phyloP scores from a whole-genome alignment of 495 filamentous ascomycete species.

The Cercophora newfieldiana region DNA sequence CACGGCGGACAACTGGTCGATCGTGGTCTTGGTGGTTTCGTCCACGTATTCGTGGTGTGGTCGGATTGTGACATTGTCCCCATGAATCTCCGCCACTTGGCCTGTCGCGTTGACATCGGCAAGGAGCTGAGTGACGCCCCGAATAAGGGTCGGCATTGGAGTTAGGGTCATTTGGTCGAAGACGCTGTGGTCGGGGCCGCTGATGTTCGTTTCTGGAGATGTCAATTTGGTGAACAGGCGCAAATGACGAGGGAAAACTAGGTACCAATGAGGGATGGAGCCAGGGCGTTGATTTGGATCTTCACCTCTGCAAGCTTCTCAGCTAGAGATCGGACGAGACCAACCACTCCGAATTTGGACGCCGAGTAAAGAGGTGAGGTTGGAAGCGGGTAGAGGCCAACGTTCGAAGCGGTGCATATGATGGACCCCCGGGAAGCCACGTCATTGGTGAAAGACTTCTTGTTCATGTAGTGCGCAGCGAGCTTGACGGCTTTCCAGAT shows the following conservation, averaged over 20 bases:
- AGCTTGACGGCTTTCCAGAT: conserved; percentile 47
- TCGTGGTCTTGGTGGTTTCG: conserved; percentile 40
- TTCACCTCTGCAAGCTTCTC: conserved; percentile 37
- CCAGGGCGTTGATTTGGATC: conserved; percentile 56
- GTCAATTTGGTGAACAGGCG: neutral
- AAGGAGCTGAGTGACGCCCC: conserved; percentile 47
- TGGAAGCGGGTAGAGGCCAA: conserved; percentile 57
- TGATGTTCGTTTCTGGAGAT: conserved; percentile 49
- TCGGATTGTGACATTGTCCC: conserved; percentile 52
- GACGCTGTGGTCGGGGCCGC: conserved; percentile 41
- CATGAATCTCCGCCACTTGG: conserved; percentile 54
- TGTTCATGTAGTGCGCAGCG: conserved; percentile 53
- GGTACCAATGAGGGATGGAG: conserved; percentile 50
- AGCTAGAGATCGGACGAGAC: conserved; percentile 51
- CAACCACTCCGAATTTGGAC: conserved; percentile 53
- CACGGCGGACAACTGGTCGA: neutral
- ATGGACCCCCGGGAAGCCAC: conserved; percentile 45
- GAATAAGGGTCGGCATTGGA: conserved; percentile 51
- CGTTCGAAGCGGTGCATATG: conserved; percentile 59
- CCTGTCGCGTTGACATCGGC: conserved; percentile 45
- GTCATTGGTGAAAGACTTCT: conserved; percentile 31
- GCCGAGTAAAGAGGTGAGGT: conserved; percentile 56
- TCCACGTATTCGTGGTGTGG: conserved; percentile 53
- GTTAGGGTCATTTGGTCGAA: conserved; percentile 55
- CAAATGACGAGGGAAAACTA: neutral